Base-by-base conservation (phyloP, 345 rosid genomes). In the Eucalyptus pauciflora region DNA sequence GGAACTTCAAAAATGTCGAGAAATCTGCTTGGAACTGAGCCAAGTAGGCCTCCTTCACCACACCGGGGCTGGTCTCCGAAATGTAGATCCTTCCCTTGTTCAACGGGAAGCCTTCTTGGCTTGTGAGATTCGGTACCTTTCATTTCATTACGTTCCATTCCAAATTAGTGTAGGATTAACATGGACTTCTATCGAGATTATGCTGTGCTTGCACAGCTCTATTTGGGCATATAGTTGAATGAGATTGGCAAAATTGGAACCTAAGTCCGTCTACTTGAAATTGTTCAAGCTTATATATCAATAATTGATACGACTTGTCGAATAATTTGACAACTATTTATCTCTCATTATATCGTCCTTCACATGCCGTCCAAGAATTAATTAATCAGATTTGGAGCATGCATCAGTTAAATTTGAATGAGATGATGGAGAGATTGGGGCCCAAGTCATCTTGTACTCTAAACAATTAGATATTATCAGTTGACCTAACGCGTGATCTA, bases 41-140 rank as follows among this genome's bases (percentile, higher is more conserved):
- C 7, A 89, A 50, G 67, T 91, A 91, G 41, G 91, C 89, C 87
- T 71, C 89, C 50, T 52, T 85, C 10, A 87, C 92, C 22, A 29
- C 79, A 7, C 27, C 58, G 58, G 91, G 89, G 51, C 91, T 90
- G 27, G 91, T 89, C 60, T 87, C 41, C 1, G 90, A 87, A 48
- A 91, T 86, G 89, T 88, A 89, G 45, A 91, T 86, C 58, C 76
- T 89, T 27, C 92, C 91, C 29, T 89, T 89, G 60, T 92, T 91
- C 41, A 90, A 29, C 31, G 85, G 88, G 27, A 16, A 85, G 58
- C 91, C 92, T 31, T 29, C 86, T 58, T 87, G 85, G 37, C 85
- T 87, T 10, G 51, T 50, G 62, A 88, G 87, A 10, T n/a, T 67
- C 2, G 92, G 91, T 58, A 85, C 79, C 91, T 92, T 62, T 86